Evolutionary conservation across 768 basidiomycete species (phyloP).

Genomic region (Ramaria sp.): DNA sequence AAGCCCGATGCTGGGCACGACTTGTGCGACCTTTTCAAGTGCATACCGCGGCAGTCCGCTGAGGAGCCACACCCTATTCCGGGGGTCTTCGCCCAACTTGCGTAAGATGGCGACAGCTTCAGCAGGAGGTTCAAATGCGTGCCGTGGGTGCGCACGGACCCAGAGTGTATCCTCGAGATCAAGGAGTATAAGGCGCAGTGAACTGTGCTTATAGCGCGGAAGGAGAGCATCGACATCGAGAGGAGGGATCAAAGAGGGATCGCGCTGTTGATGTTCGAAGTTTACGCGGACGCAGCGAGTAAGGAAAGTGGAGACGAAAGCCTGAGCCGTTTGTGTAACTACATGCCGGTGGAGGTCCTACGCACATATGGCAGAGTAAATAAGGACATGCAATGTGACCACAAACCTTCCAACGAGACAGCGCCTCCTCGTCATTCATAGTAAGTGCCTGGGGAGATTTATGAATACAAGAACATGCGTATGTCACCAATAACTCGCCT

Average conservation of each 20-base stretch:
- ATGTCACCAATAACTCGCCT: conserved; percentile 17
- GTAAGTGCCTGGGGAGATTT: conserved; percentile 42
- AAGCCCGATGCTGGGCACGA: conserved; percentile 60
- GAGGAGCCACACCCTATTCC: conserved; percentile 74
- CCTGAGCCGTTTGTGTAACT: conserved; percentile 75
- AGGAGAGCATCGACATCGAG: conserved; percentile 42
- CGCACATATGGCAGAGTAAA: conserved; percentile 11
- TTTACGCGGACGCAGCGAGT: conserved; percentile 62
- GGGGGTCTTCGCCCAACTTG: conserved; percentile 45
- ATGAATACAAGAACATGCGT: not conserved
- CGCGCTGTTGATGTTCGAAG: conserved; percentile 46
- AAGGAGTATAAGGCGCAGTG: conserved; percentile 53
- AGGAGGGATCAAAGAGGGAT: conserved; percentile 24
- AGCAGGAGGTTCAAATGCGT: conserved; percentile 29
- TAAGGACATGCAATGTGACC: not conserved
- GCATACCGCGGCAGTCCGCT: conserved; percentile 62
- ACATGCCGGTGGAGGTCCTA: conserved; percentile 77
- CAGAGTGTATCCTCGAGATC: conserved; percentile 80
- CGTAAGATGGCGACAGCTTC: conserved; percentile 38
- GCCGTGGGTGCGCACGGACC: conserved; percentile 39
- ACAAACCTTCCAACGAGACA: conserved; percentile 63
- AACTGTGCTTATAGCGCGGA: conserved; percentile 55
- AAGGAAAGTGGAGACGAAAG: conserved; percentile 73
- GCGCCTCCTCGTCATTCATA: conserved; percentile 66
- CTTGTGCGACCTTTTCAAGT: conserved; percentile 50